phyloP scores from a whole-genome alignment of 805 yeast genomes.

The Candida easanensis region DNA sequence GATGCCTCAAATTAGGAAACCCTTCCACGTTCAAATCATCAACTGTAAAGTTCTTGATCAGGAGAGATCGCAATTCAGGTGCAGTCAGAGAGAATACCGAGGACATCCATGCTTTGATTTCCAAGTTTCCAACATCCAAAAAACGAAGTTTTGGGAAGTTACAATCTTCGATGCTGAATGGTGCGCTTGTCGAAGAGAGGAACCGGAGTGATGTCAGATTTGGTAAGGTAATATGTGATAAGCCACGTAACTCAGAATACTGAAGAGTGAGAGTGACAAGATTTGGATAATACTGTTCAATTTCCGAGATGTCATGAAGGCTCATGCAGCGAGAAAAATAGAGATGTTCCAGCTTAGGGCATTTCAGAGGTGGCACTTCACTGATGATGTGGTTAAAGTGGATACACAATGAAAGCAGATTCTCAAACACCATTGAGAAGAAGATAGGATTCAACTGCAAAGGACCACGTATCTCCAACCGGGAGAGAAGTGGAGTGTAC shows the following conservation, averaged over 20 bases:
- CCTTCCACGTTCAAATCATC: background rate
- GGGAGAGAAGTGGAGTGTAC: conserved; percentile 5
- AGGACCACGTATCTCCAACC: conserved; percentile 19
- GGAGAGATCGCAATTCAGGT: background rate
- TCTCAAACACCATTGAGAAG: conserved; percentile 2
- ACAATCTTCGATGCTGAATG: conserved; percentile 14
- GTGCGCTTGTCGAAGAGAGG: conserved; percentile 16
- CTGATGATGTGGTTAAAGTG: conserved; percentile 13
- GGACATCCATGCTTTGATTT: conserved; percentile 7
- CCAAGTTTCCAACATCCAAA: conserved; percentile 17
- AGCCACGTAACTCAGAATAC: conserved; percentile 12
- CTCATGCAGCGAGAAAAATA: conserved; percentile 14
- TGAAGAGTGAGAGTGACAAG: conserved; percentile 10
- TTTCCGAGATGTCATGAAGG: conserved; percentile 2
- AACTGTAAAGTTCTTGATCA: background rate
- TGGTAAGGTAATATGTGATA: conserved; percentile 3
- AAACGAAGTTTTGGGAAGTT: conserved; percentile 11
- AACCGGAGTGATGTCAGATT: conserved; percentile 3
- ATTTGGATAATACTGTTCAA: conserved; percentile 10
- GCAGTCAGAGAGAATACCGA: conserved; percentile 13
- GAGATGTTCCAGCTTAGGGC: conserved; percentile 9
- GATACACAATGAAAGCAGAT: conserved; percentile 10
- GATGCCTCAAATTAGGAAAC: conserved; percentile 2
- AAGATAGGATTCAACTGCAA: conserved; percentile 8
- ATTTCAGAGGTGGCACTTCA: conserved; percentile 11